These are phyloP conservation scores for Fallopia convolvulus DNA, from an alignment of 148 eudicot species.

Conservation along the genomic window DNA sequence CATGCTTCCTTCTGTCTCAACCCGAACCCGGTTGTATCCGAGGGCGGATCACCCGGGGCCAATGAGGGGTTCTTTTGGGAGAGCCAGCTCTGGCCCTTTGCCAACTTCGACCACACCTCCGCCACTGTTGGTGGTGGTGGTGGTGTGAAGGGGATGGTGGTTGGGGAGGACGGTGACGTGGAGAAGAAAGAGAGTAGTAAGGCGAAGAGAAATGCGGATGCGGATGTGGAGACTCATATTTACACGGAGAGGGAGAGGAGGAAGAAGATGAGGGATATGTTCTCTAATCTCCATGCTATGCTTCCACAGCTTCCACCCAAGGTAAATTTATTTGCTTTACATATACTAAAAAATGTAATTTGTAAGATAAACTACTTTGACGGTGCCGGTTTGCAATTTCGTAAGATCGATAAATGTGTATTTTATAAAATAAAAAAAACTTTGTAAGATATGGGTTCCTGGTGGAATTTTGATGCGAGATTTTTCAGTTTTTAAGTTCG, in stretches of 20 bases:
- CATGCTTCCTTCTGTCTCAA: neutral
- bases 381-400: no score
- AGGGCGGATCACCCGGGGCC: neutral
- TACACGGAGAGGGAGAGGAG: constrained; percentile 85
- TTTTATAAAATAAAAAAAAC: no score
- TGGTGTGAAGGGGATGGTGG: neutral
- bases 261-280: constrained; percentile 80
- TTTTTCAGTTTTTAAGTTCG: no score
- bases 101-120: neutral
- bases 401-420: no score
- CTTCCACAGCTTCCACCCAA: constrained; percentile 64
- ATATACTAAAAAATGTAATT: no score
- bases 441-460: no score
- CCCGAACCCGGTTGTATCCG: neutral
- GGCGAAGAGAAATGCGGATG: constrained; percentile 17
- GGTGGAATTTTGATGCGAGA: neutral
- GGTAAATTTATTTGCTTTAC: constrained; percentile 15
- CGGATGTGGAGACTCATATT: constrained; percentile 52
- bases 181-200: constrained; percentile 9
- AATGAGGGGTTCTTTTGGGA: constrained; percentile 5
- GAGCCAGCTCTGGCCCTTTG: constrained; percentile 10
- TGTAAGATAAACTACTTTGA: no score
- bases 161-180: neutral
- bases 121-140: neutral
- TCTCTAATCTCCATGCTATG: constrained; percentile 49